These are phyloP conservation scores for Pleurotus cornucopiae DNA, from an alignment of 768 basidiomycete genomes.

Conservation along the genomic window DNA sequence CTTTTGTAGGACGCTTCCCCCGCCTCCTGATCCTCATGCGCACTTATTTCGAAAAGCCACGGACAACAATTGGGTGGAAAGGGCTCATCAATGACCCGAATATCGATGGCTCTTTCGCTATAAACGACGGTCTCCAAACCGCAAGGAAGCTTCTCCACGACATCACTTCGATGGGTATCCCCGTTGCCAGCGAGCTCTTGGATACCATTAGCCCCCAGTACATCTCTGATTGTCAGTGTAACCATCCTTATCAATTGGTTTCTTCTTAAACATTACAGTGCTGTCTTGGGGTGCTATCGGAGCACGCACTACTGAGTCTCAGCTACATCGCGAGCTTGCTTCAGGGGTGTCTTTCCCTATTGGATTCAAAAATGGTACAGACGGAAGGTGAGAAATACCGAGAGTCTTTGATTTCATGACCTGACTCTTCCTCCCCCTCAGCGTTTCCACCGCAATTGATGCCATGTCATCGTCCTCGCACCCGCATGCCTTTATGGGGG, in stretches of 20 bases:
- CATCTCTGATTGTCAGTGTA: slow-evolving; percentile 78
- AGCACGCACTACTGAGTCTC: slow-evolving; percentile 87
- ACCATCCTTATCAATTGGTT: slow-evolving; percentile 20
- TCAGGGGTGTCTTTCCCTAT: slow-evolving; percentile 92
- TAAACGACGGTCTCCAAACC: slow-evolving; percentile 91
- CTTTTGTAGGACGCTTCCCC: not conserved
- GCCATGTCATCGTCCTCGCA: slow-evolving; percentile 60
- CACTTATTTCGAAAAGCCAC: slow-evolving; percentile 96
- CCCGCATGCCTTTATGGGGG: slow-evolving; percentile 22
- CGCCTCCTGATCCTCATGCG: slow-evolving; percentile 93
- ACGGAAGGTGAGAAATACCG: slow-evolving; percentile 46
- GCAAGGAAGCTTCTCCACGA: slow-evolving; percentile 82
- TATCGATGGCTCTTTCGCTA: slow-evolving; percentile 89
- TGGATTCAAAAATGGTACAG: slow-evolving; percentile 98
- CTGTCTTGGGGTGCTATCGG: slow-evolving; percentile 95
- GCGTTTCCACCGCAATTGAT: slow-evolving; percentile 92
- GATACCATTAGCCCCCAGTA: slow-evolving; percentile 66
- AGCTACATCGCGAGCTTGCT: slow-evolving; percentile 87
- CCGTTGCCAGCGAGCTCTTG: slow-evolving; percentile 95
- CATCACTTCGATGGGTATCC: slow-evolving; percentile 85
- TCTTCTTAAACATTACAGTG: slow-evolving; percentile 15
- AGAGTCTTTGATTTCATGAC: slow-evolving; percentile 71
- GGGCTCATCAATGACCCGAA: slow-evolving; percentile 97
- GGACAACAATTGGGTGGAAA: slow-evolving; percentile 99
- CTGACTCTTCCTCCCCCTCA: slow-evolving; percentile 78